phyloP scores from a whole-genome alignment of 768 basidiomycete genomes.

The Leccinum aurantiacum region DNA sequence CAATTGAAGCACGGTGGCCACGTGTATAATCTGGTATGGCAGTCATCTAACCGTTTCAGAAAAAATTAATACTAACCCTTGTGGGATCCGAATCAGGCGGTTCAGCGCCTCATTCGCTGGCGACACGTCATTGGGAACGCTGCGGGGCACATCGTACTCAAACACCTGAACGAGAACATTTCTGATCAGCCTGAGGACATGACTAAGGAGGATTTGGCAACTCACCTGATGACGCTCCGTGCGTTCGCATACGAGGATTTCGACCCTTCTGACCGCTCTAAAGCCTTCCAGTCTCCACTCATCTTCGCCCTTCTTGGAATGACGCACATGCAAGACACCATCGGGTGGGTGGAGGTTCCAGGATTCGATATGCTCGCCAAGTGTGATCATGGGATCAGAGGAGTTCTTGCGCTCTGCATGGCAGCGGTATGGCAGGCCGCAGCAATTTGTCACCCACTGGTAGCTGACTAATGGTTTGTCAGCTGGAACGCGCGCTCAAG shows the following conservation, averaged over 20 bases:
- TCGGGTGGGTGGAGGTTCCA: neutral
- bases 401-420: neutral
- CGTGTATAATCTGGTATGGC: neutral
- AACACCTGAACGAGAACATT: neutral
- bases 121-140: neutral
- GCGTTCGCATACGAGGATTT: neutral
- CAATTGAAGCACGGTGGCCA: neutral
- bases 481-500: neutral
- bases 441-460: neutral
- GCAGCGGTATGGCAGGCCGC: neutral
- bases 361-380: neutral
- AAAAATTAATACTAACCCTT: neutral
- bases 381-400: neutral
- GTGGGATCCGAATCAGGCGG: neutral
- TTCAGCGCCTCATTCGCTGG: neutral
- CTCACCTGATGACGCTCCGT: neutral
- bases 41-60: neutral
- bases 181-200: neutral
- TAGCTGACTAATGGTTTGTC: neutral
- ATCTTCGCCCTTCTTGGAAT: neutral
- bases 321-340: neutral
- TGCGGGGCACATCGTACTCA: neutral
- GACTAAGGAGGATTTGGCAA: neutral
- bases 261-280: neutral
- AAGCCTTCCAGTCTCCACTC: neutral